These are phyloP conservation scores for Colletotrichum sp. DNA, from an alignment of 2,329 filamentous ascomycete genomes.

Conservation along the genomic window DNA sequence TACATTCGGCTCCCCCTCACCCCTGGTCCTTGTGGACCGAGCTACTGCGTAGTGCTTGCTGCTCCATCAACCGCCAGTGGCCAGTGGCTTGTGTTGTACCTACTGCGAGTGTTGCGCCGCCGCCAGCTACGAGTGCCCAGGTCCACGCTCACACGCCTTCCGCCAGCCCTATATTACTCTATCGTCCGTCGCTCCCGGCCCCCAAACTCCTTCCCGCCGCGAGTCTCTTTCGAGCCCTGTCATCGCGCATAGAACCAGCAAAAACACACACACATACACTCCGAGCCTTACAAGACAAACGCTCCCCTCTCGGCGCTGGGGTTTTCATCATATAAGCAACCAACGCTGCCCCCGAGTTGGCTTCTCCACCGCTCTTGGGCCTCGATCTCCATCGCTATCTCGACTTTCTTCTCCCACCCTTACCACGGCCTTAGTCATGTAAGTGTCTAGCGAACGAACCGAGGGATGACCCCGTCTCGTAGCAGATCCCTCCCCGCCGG, in stretches of 20 bases:
- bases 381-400: background rate
- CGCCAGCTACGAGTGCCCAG: conserved; percentile 6
- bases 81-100: background rate
- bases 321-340: background rate
- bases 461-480: conserved; percentile 7
- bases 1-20: conserved; percentile 8
- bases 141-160: conserved; percentile 6
- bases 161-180: conserved; percentile 20
- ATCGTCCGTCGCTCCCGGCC: conserved; percentile 5
- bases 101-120: background rate
- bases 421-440: background rate
- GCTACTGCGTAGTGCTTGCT: conserved; percentile 1
- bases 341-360: background rate
- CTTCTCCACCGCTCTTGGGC: background rate
- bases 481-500: conserved; percentile 2
- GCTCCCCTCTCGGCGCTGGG: background rate
- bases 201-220: conserved; percentile 8
- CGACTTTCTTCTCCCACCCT: conserved; percentile 1
- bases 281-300: background rate
- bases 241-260: background rate
- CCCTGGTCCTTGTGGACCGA: conserved; percentile 12
- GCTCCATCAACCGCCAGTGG: background rate
- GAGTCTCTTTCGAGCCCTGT: background rate
- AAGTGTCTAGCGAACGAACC: background rate
- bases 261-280: background rate